Conservation (phyloP, 73 alveolate genomes). For the Paramecium bursaria region DNA sequence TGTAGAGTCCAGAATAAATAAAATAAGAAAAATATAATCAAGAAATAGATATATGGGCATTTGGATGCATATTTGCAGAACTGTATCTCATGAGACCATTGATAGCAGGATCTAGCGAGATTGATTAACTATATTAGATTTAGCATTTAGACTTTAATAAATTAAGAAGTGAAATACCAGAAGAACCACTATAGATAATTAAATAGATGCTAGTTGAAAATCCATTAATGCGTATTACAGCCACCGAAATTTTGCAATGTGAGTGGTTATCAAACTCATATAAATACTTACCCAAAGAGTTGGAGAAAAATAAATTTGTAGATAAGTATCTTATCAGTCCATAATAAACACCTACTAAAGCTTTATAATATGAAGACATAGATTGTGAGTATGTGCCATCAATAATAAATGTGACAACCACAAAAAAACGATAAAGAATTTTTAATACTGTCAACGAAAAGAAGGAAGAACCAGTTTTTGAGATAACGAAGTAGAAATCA, state of each 20-base stretch:
- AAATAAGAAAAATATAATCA: background rate
- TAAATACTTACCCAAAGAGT: constrained; percentile 56
- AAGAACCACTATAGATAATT: background rate
- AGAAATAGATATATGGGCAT: constrained; percentile 81
- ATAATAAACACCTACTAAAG: constrained; percentile 44
- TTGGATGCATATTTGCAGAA: constrained; percentile 83
- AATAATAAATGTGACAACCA: background rate
- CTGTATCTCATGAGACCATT: constrained; percentile 76
- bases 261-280: constrained; percentile 25
- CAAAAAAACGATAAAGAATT: background rate
- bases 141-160: constrained; percentile 7
- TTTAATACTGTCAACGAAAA: background rate
- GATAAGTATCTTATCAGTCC: constrained; percentile 39
- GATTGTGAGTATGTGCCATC: constrained; percentile 57
- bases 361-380: constrained; percentile 3
- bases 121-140: constrained; percentile 35
- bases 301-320: background rate
- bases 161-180: background rate
- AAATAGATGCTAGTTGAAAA: constrained; percentile 14
- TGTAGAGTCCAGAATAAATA: constrained; percentile 39
- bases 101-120: constrained; percentile 66
- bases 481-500: background rate
- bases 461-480: background rate
- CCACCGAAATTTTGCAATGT: constrained; percentile 10
- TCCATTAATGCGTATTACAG: constrained; percentile 20